These are phyloP conservation scores for Penicillium brasilianum DNA, from an alignment of 2,329 filamentous ascomycete genomes.

Conservation along the genomic window DNA sequence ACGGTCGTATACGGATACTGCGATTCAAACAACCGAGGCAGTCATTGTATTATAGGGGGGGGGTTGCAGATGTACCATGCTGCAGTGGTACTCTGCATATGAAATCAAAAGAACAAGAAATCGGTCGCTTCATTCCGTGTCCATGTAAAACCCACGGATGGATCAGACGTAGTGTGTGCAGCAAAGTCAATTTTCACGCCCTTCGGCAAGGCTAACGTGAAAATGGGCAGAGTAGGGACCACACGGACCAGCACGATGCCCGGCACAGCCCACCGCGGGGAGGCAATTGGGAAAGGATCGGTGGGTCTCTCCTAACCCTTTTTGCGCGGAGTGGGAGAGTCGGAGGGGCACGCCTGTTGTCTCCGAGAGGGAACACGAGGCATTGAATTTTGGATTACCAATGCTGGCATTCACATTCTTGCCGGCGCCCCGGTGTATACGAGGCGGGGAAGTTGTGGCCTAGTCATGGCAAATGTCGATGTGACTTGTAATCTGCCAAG, in stretches of 20 bases:
- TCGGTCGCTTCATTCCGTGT: not conserved
- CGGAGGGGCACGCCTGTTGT: slow-evolving; percentile 4
- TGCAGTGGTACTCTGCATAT: slow-evolving; percentile 1
- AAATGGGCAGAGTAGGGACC: slow-evolving; percentile 19
- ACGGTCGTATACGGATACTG: not conserved
- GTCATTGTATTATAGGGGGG: not conserved
- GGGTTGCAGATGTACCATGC: not conserved
- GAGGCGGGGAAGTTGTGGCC: not conserved
- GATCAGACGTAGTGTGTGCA: not conserved
- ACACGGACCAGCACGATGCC: slow-evolving; percentile 18
- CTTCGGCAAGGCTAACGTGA: slow-evolving; percentile 31
- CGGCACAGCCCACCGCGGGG: slow-evolving; percentile 34
- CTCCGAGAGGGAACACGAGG: slow-evolving; percentile 7
- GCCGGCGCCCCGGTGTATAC: not conserved
- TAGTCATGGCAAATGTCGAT: not conserved
- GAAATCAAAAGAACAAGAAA: not conserved
- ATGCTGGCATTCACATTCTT: not conserved
- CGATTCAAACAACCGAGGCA: not conserved
- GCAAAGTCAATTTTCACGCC: slow-evolving; percentile 36
- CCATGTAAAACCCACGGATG: not conserved
- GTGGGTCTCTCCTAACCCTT: slow-evolving; percentile 17
- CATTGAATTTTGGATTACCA: not conserved
- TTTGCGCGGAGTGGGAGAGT: not conserved
- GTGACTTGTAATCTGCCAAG: not conserved
- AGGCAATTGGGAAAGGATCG: slow-evolving; percentile 36